A percentile compares a stretch with the other conserved stretches of the same genome.
phyloP scores from a whole-genome alignment of 495 filamentous ascomycete species.

The Penicillium diatomitis region DNA sequence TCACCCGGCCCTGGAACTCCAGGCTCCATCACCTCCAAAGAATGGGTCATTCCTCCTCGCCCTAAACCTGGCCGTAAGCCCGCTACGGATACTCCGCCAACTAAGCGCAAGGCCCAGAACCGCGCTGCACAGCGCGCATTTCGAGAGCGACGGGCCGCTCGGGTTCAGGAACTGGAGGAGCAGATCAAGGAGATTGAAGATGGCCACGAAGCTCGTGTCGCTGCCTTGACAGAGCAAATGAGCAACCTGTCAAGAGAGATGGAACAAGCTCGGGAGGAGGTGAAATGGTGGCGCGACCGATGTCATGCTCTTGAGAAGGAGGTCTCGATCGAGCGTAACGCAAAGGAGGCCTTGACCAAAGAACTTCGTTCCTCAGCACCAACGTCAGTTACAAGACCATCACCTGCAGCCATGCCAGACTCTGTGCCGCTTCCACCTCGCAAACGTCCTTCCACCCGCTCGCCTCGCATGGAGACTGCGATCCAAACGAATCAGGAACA shows the following conservation, averaged over 20 bases:
- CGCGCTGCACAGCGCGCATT: conserved; percentile 87
- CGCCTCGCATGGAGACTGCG: conserved; percentile 17
- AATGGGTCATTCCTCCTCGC: conserved; percentile 82
- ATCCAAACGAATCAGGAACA: conserved; percentile 5
- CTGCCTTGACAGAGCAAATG: conserved; percentile 38
- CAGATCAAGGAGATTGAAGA: conserved; percentile 60
- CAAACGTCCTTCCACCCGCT: conserved; percentile 13
- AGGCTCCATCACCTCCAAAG: conserved; percentile 56
- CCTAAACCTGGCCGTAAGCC: conserved; percentile 93
- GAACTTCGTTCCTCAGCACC: conserved; percentile 30
- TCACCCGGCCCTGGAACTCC: conserved; percentile 36
- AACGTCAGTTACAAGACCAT: conserved; percentile 3
- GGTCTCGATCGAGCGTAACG: conserved; percentile 33
- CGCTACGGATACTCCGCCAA: conserved; percentile 81
- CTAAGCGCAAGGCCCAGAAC: conserved; percentile 89
- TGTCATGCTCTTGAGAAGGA: conserved; percentile 42
- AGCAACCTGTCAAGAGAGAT: conserved; percentile 41
- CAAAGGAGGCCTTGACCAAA: conserved; percentile 34
- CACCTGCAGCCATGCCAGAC: conserved; percentile 17
- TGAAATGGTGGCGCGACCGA: conserved; percentile 39
- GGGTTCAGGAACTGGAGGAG: conserved; percentile 79
- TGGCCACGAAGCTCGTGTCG: conserved; percentile 36
- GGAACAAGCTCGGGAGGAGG: conserved; percentile 39
- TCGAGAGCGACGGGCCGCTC: conserved; percentile 74
- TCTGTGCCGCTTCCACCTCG: conserved; percentile 26